Percentiles rank a stretch among this genome's conserved stretches.
These are phyloP conservation scores for Verbena officinalis DNA, from an alignment of 257 asterid genomes.

Conservation along the genomic window DNA sequence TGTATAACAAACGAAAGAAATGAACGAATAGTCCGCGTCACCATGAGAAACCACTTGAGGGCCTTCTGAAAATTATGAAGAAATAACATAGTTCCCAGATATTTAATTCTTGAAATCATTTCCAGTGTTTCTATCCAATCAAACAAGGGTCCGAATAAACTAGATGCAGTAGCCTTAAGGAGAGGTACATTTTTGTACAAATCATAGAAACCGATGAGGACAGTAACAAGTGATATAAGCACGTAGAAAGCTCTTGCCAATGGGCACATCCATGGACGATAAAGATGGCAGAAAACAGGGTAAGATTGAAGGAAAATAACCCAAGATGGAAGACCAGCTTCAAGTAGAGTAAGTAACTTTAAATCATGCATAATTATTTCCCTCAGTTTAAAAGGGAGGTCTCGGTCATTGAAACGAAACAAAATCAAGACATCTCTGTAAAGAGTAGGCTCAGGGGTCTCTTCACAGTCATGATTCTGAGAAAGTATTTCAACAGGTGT, in stretches of 20 bases:
- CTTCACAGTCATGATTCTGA: conserved; percentile 48
- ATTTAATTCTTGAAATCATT: conserved; percentile 88
- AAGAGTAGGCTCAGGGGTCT: conserved; percentile 53
- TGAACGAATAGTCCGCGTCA: conserved; percentile 61
- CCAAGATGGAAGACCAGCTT: conserved; percentile 99
- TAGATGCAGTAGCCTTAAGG: conserved; percentile 87
- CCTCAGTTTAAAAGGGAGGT: conserved; percentile 80
- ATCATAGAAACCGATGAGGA: conserved; percentile 95
- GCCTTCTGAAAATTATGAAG: conserved; percentile 96
- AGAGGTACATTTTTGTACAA: conserved; percentile 93
- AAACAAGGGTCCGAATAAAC: conserved; percentile 90
- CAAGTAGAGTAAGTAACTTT: conserved; percentile 81
- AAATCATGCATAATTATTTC: conserved; percentile 71
- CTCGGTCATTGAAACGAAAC: conserved; percentile 71
- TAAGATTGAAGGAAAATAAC: conserved; percentile 94
- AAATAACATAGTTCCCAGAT: conserved; percentile 95
- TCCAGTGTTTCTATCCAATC: conserved; percentile 98
- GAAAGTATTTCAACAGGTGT: conserved; percentile 42
- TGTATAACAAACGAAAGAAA: conserved; percentile 50
- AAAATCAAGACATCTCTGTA: conserved; percentile 77
- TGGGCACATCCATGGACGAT: conserved; percentile 99
- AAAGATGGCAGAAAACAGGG: conserved; percentile 85
- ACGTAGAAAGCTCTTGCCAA: conserved; percentile 80
- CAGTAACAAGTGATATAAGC: conserved; percentile 75
- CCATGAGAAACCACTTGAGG: conserved; percentile 74